phyloP scores from a whole-genome alignment of 2,329 filamentous ascomycete genomes.

The Penicillium sp. region DNA sequence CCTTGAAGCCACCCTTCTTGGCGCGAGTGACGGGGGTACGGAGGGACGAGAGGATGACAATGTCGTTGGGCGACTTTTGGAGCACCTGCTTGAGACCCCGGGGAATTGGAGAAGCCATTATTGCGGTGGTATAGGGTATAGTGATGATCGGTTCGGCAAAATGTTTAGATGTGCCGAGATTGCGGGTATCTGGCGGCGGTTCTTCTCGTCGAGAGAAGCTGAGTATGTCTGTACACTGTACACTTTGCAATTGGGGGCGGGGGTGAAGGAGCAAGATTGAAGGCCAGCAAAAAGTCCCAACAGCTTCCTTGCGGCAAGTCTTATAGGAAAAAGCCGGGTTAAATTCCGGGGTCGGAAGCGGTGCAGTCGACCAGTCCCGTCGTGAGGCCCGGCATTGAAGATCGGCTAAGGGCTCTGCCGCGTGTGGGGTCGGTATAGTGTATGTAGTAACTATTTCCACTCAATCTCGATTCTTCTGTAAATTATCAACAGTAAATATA shows the following conservation, averaged over 20 bases:
- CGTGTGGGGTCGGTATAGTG: constrained; percentile 32
- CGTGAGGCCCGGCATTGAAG: constrained; percentile 34
- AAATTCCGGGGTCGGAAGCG: constrained; percentile 37
- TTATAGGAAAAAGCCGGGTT: constrained; percentile 48
- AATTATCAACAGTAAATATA: no score
- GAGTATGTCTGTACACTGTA: constrained; percentile 5
- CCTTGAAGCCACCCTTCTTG: constrained; percentile 81
- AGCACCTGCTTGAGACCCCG: constrained; percentile 77
- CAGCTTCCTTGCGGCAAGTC: constrained; percentile 17
- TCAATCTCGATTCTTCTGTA: no score
- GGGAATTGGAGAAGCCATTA: constrained; percentile 55
- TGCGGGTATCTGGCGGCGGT: background rate
- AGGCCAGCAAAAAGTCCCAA: constrained; percentile 10
- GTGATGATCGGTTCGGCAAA: constrained; percentile 5
- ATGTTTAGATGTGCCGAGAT: constrained; percentile 11
- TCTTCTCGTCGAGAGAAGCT: background rate
- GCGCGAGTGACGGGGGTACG: constrained; percentile 85
- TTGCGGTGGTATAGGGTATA: constrained; percentile 17
- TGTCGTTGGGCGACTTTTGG: constrained; percentile 76
- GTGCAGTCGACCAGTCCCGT: constrained; percentile 24
- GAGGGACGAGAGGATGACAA: constrained; percentile 87
- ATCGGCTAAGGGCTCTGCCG: constrained; percentile 45
- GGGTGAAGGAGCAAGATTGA: constrained; percentile 10
- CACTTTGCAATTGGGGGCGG: background rate
- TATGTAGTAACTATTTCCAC: no score